phyloP scores from a whole-genome alignment of 306 rosid species.

The Trifolium dubium region DNA sequence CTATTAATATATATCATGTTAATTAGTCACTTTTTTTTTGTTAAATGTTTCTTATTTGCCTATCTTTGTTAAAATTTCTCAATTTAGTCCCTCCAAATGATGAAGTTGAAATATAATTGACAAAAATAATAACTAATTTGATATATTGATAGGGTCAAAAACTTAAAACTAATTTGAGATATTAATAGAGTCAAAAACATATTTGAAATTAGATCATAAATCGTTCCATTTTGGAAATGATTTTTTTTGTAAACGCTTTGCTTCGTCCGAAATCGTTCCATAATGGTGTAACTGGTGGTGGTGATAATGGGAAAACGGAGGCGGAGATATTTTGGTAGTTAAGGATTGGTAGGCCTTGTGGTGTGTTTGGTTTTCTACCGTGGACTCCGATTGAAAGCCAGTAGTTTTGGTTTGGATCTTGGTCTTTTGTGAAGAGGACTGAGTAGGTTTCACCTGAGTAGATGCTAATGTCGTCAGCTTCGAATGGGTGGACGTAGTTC shows the following conservation, averaged over 20 bases:
- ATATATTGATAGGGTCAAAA: too few species aligned
- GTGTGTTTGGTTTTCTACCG: slow-evolving; percentile 66
- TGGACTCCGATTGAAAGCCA: slow-evolving; percentile 76
- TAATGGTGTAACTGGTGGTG: slow-evolving; percentile 65
- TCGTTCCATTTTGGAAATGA: too few species aligned
- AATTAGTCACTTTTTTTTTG: too few species aligned
- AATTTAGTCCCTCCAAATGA: too few species aligned
- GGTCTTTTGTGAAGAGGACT: slow-evolving; percentile 66
- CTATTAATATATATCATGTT: too few species aligned
- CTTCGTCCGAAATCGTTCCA: slow-evolving; percentile 70
- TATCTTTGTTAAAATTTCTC: too few species aligned
- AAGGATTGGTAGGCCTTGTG: slow-evolving; percentile 63
- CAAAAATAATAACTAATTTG: too few species aligned
- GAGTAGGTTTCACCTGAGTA: slow-evolving; percentile 90
- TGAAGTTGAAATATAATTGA: too few species aligned
- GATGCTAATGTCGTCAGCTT: slow-evolving; percentile 65
- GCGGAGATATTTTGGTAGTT: slow-evolving; percentile 61
- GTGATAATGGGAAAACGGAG: slow-evolving; percentile 62
- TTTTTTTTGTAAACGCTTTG: slow-evolving; percentile 59
- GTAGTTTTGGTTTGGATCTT: slow-evolving; percentile 68
- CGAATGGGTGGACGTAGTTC: slow-evolving; percentile 73
- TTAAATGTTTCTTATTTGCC: too few species aligned
- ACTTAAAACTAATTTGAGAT: too few species aligned
- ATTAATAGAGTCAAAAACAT: too few species aligned
- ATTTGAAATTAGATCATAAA: too few species aligned